Evolutionary conservation across 768 basidiomycete species (phyloP), one percentile per base, ranked within the genome.

Genomic region (Kwoniella botswanensis): DNA sequence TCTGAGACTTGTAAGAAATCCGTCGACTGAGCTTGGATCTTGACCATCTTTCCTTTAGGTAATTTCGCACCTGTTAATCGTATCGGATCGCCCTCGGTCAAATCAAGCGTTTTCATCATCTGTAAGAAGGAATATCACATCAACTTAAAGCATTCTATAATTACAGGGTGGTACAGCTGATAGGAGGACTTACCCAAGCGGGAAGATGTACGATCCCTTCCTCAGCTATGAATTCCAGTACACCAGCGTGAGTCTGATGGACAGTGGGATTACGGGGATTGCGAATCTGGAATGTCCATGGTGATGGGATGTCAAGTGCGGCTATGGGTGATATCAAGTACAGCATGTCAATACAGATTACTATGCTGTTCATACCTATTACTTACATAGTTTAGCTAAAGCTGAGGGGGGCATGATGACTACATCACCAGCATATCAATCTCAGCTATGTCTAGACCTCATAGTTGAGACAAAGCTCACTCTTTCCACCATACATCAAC

Each of bases 401-500:
- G 95, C 92, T 53, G 95, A 98, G 18, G 92, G 93, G 2, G 97
- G 97, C 93, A 99, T 94, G 65, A 99, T 93, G 74, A 98, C 97
- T 98, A 74, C 42, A 1, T 43, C 57, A 35, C 54, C 57, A 42
- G 66, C 63, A 70, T 55, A 60, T 53, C 18, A 3, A 21, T 22
- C 52, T 70, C 58, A 62, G 64, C 65, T 61, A 44, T 18, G 55
- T 35, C 46, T 15, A 18, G 12, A 12, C 72, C 52, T 10, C 41
- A 55, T n/a, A 29, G 44, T 15, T 21, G 26, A n/a, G 3, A 29
- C 57, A 13, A 22, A 58, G 46, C 90, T 70, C 76, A 92, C 97
- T 94, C 87, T 98, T 98, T 82, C 97, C 97, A 74, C 97, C 97
- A 77, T 95, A 98, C 67, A 93, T 93, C 41, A 99, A 85, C 82